Evolutionary conservation across 179 eudicot species (phyloP).

Genomic region (Silene vulgaris): DNA sequence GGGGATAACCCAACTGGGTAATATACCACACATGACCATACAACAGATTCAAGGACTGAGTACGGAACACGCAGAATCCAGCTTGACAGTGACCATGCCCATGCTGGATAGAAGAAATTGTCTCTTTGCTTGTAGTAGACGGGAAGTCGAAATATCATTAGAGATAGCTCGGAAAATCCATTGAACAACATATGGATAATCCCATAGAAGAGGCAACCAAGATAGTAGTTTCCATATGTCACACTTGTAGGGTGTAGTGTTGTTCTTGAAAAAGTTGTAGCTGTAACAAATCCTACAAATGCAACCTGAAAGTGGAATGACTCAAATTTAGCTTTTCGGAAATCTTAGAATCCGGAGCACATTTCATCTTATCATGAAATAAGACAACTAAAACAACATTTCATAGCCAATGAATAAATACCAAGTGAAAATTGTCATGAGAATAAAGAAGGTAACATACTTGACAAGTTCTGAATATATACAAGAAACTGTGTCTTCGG

Average conservation of each 20-base stretch:
- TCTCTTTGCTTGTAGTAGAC: slow-evolving; percentile 95
- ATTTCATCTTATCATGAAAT: background rate
- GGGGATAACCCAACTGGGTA: slow-evolving; percentile 78
- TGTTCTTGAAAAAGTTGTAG: slow-evolving; percentile 65
- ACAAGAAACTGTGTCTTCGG: slow-evolving; percentile 73
- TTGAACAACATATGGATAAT: slow-evolving; percentile 86
- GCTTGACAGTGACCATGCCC: slow-evolving; percentile 84
- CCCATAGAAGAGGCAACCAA: slow-evolving; percentile 66
- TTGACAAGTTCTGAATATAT: slow-evolving; percentile 77
- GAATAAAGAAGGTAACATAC: slow-evolving; percentile 33
- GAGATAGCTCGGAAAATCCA: slow-evolving; percentile 86
- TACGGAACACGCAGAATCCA: slow-evolving; percentile 82
- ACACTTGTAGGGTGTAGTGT: slow-evolving; percentile 63
- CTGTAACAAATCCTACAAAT: slow-evolving; percentile 65
- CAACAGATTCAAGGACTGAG: slow-evolving; percentile 71
- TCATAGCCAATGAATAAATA: background rate
- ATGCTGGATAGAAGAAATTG: slow-evolving; percentile 78
- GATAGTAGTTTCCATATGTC: slow-evolving; percentile 62
- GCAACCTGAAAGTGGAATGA: slow-evolving; percentile 50
- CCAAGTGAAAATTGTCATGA: background rate
- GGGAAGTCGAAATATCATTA: slow-evolving; percentile 80
- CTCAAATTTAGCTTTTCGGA: background rate
- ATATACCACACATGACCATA: slow-evolving; percentile 77
- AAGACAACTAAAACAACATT: background rate
- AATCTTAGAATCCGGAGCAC: background rate